phyloP scores from a whole-genome alignment of 2,329 filamentous ascomycete species.

The Fusarium setosum region DNA sequence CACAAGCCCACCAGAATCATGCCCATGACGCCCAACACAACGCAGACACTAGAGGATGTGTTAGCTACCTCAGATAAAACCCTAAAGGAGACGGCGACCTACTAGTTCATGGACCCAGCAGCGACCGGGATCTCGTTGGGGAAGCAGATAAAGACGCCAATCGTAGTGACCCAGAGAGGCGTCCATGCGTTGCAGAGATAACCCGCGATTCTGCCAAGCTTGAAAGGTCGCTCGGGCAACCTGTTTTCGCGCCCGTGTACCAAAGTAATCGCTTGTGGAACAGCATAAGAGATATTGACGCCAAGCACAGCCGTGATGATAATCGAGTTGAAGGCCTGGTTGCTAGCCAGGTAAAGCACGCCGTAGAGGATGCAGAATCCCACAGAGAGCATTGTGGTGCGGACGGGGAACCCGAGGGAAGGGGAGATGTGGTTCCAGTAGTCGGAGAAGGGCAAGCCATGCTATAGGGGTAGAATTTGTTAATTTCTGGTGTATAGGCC shows the following conservation, averaged over 20 bases:
- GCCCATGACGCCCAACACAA: slow-evolving; percentile 7
- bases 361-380: slow-evolving; percentile 45
- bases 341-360: slow-evolving; percentile 46
- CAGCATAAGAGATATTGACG: slow-evolving; percentile 45
- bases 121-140: slow-evolving; percentile 13
- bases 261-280: slow-evolving; percentile 42
- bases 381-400: slow-evolving; percentile 42
- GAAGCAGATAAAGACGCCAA: slow-evolving; percentile 40
- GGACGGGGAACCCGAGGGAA: slow-evolving; percentile 39
- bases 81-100: not conserved
- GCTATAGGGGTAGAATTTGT: not conserved
- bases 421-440: slow-evolving; percentile 41
- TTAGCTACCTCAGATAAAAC: not conserved
- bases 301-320: slow-evolving; percentile 44
- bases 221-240: slow-evolving; percentile 31
- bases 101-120: slow-evolving; percentile 19
- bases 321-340: slow-evolving; percentile 48
- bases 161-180: slow-evolving; percentile 25
- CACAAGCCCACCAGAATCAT: slow-evolving; percentile 10
- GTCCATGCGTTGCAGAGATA: slow-evolving; percentile 37
- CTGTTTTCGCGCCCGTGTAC: slow-evolving; percentile 27
- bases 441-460: slow-evolving; percentile 15
- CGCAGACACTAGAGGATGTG: not conserved
- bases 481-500: not conserved
- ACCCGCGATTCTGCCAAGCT: slow-evolving; percentile 29